Conservation (phyloP, 768 basidiomycete genomes). For the Amanita brunnescens region DNA sequence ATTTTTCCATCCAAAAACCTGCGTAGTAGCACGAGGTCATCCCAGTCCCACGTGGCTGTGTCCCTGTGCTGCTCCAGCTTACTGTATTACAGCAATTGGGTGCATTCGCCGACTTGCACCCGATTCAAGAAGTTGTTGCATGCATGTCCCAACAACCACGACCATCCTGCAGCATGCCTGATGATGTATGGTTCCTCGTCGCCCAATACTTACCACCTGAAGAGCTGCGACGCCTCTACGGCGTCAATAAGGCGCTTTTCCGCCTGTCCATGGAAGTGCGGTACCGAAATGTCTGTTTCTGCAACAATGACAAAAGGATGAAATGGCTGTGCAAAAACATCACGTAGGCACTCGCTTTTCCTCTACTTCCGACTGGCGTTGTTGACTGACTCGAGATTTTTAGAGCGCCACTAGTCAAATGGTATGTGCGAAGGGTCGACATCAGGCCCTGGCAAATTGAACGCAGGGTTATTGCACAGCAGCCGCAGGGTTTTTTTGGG, state of each 20-base stretch:
- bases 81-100: neutral
- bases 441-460: conserved; percentile 35
- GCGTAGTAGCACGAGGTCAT: neutral
- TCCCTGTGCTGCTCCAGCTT: neutral
- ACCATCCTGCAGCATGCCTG: conserved; percentile 7
- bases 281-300: conserved; percentile 15
- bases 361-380: neutral
- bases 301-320: conserved; percentile 13
- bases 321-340: conserved; percentile 18
- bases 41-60: neutral
- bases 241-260: conserved; percentile 16
- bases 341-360: conserved; percentile 11
- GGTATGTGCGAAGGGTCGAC: conserved; percentile 24
- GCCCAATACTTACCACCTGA: conserved; percentile 13
- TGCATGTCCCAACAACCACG: neutral
- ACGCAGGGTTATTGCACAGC: conserved; percentile 21
- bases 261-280: conserved; percentile 13
- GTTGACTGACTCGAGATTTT: neutral
- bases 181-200: conserved; percentile 17
- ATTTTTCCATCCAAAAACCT: neutral
- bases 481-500: conserved; percentile 21
- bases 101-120: neutral
- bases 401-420: conserved; percentile 21
- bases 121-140: too few species aligned
- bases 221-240: conserved; percentile 12